These are phyloP conservation scores for Macrolepiota albuminosa DNA, from an alignment of 768 basidiomycete genomes.

Conservation along the genomic window DNA sequence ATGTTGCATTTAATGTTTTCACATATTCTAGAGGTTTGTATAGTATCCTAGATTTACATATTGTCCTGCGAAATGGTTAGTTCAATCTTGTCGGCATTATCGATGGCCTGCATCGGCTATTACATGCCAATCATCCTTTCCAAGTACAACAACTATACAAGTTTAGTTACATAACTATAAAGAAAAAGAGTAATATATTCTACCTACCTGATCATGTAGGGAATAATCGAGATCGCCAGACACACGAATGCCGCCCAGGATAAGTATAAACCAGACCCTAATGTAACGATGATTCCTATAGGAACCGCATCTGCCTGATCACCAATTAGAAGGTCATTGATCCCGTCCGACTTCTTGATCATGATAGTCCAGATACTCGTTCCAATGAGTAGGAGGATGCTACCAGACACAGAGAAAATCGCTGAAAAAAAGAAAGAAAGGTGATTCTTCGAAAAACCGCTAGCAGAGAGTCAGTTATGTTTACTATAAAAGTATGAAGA, in stretches of 20 bases:
- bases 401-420: conserved; percentile 53
- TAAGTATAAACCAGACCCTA: conserved; percentile 59
- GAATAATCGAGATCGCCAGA: conserved; percentile 59
- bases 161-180: not conserved
- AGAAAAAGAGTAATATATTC: conserved; percentile 3
- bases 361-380: conserved; percentile 77
- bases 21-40: conserved; percentile 1
- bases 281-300: conserved; percentile 60
- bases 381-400: conserved; percentile 60
- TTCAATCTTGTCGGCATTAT: not conserved
- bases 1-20: not conserved
- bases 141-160: conserved; percentile 71
- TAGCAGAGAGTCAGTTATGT: conserved; percentile 23
- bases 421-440: conserved; percentile 67
- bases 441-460: conserved; percentile 63
- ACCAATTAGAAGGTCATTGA: conserved; percentile 50
- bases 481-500: conserved; percentile 12
- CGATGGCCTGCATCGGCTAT: conserved; percentile 19
- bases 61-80: conserved; percentile 3
- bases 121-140: conserved; percentile 46
- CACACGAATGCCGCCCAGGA: conserved; percentile 74
- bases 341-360: conserved; percentile 53
- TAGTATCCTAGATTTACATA: not conserved
- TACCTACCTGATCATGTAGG: conserved; percentile 73
- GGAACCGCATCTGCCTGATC: conserved; percentile 28